Percentiles rank a stretch among this genome's conserved stretches.
Evolutionary conservation across 192 early-diverging fungal genomes (phyloP).

Genomic region (Podila epigama): DNA sequence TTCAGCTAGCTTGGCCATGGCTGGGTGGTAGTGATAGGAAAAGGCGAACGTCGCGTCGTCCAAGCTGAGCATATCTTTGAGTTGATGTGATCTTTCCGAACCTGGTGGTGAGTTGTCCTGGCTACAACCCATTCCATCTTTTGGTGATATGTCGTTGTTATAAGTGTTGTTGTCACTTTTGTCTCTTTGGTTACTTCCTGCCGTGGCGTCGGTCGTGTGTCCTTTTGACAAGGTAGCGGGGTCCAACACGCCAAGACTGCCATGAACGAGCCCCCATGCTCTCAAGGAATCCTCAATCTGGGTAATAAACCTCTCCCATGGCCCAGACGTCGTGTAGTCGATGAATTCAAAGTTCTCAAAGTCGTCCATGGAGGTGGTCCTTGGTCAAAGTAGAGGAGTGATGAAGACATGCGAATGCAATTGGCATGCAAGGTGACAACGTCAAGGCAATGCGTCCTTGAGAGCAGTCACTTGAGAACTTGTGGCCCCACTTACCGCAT

Average conservation of each 20-base stretch:
- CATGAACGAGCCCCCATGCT: constrained; percentile 64
- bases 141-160: not conserved
- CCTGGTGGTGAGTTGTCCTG: not conserved
- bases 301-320: constrained; percentile 73
- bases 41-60: constrained; percentile 53
- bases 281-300: constrained; percentile 67
- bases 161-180: not conserved
- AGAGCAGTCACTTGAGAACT: not conserved
- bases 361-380: constrained; percentile 54
- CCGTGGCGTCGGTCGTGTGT: not conserved
- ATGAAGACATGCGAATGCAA: not conserved
- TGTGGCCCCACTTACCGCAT: no score
- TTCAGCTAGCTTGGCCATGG: constrained; percentile 12
- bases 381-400: not conserved
- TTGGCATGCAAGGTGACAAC: not conserved
- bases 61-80: constrained; percentile 47
- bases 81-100: constrained; percentile 9
- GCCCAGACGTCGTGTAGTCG: constrained; percentile 77
- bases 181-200: not conserved
- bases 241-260: constrained; percentile 57
- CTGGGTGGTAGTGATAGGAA: constrained; percentile 53
- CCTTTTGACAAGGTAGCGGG: not conserved
- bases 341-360: constrained; percentile 78
- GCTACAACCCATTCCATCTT: not conserved
- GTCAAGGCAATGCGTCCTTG: not conserved